Evolutionary conservation across 2,329 filamentous ascomycete genomes (phyloP).

Genomic region (Phyllosticta capitalensis): DNA sequence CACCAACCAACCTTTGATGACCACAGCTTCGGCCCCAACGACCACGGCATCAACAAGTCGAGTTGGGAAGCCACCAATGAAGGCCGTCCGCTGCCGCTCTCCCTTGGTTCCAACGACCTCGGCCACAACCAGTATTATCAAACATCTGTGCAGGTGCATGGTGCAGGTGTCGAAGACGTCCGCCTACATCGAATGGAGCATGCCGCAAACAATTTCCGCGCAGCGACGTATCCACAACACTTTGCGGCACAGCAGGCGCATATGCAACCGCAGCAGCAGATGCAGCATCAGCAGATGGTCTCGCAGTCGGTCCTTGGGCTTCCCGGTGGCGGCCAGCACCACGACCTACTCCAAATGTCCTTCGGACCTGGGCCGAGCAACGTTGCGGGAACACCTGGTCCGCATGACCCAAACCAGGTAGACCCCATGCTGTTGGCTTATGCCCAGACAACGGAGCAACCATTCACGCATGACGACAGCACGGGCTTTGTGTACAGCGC

Average conservation of each 20-base stretch:
- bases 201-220: background rate
- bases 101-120: conserved; percentile 34
- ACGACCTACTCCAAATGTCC: conserved; percentile 26
- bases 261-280: background rate
- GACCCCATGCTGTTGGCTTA: conserved; percentile 34
- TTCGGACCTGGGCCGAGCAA: background rate
- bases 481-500: background rate
- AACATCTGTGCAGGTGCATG: conserved; percentile 35
- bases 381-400: background rate
- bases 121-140: conserved; percentile 43
- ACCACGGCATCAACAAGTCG: conserved; percentile 33
- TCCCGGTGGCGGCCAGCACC: conserved; percentile 30
- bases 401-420: conserved; percentile 24
- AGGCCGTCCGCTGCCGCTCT: conserved; percentile 37
- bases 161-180: conserved; percentile 27
- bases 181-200: conserved; percentile 33
- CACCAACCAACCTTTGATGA: conserved; percentile 17
- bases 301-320: conserved; percentile 25
- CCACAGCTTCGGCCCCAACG: conserved; percentile 20
- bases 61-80: conserved; percentile 46
- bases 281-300: conserved; percentile 11
- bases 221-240: background rate
- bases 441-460: background rate
- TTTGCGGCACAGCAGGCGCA: background rate
- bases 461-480: background rate